A percentile compares a stretch with the other conserved stretches of the same genome.
phyloP scores from a whole-genome alignment of 257 asterid species.

The Solanum appendiculatum region DNA sequence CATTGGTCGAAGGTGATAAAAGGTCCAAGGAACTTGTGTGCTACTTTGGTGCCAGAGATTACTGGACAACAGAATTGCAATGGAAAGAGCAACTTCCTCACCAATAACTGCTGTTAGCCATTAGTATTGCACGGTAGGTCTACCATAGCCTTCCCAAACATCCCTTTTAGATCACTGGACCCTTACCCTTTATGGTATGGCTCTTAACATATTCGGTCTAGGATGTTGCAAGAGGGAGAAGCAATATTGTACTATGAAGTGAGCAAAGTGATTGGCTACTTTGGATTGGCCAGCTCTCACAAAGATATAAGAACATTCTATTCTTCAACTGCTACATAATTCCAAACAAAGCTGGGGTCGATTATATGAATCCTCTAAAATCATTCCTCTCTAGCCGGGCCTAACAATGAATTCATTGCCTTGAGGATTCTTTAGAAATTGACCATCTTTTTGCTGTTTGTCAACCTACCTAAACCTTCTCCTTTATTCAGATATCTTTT shows the following conservation, averaged over 20 bases:
- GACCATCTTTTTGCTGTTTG: neutral
- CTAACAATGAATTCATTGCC: neutral
- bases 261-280: neutral
- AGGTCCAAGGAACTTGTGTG: neutral
- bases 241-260: neutral
- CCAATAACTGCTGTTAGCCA: neutral
- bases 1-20: neutral
- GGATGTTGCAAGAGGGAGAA: neutral
- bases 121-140: neutral
- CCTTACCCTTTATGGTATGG: neutral
- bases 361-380: neutral
- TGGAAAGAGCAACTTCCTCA: neutral
- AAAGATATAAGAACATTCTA: neutral
- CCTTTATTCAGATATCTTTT: neutral
- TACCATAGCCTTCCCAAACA: neutral
- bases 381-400: neutral
- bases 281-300: neutral
- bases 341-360: neutral
- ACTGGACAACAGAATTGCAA: neutral
- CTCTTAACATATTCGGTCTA: neutral
- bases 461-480: neutral
- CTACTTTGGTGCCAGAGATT: neutral
- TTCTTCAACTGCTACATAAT: neutral
- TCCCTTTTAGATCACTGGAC: neutral
- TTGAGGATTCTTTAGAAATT: neutral